Evolutionary conservation across 495 filamentous ascomycete genomes (phyloP).

Genomic region (Daldinia caldariorum): DNA sequence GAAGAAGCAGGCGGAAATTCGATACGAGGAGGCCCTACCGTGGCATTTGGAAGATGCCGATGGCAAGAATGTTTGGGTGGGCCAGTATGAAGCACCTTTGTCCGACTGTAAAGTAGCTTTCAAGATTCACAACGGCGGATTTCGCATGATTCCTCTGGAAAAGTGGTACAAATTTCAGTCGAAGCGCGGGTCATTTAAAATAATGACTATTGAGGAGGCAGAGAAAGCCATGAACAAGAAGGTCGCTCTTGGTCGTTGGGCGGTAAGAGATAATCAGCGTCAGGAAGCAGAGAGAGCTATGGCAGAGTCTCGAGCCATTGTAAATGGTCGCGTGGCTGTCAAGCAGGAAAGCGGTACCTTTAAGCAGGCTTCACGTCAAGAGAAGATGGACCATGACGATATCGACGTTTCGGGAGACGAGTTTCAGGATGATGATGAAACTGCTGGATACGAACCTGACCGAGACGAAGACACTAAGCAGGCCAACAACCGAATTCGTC

Average conservation of each 20-base stretch:
- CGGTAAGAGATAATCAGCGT: conserved; percentile 71
- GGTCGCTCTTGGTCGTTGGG: conserved; percentile 77
- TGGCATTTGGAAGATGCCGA: conserved; percentile 98
- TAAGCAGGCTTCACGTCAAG: conserved; percentile 58
- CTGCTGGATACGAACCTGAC: conserved; percentile 78
- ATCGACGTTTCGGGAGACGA: conserved; percentile 67
- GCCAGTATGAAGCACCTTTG: conserved; percentile 84
- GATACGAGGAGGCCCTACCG: conserved; percentile 93
- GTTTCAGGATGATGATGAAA: conserved; percentile 82
- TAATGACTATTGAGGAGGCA: conserved; percentile 82
- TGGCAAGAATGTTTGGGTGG: conserved; percentile 91
- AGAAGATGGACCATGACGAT: conserved; percentile 66
- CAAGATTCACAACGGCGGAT: conserved; percentile 69
- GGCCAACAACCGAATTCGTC: conserved; percentile 83
- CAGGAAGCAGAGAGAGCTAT: conserved; percentile 60
- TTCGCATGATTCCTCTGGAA: conserved; percentile 89
- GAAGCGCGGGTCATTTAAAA: conserved; percentile 80
- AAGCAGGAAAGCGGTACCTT: conserved; percentile 65
- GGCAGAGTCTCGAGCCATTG: conserved; percentile 57
- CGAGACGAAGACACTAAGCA: conserved; percentile 87
- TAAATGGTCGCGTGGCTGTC: conserved; percentile 57
- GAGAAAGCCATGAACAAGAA: conserved; percentile 81
- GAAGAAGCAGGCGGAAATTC: conserved; percentile 78
- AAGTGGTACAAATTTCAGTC: conserved; percentile 93
- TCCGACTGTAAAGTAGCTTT: conserved; percentile 81